A percentile compares a stretch with the other conserved stretches of the same genome.
These are phyloP conservation scores for sunflower (Helianthus annuus) DNA, from an alignment of 129 eudicot species.

Conservation along the genomic window DNA sequence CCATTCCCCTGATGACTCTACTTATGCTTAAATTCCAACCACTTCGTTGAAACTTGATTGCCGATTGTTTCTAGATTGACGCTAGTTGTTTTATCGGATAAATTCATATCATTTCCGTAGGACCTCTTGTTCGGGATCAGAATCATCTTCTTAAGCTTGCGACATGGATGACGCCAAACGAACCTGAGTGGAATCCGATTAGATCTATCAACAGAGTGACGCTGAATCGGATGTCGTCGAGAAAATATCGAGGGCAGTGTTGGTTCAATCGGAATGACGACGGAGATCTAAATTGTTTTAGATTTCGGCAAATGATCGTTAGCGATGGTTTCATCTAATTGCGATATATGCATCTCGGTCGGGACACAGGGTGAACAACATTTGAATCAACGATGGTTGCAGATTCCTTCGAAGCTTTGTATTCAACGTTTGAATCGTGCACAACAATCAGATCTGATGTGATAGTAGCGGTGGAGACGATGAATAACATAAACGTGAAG, in stretches of 20 bases:
- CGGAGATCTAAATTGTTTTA: neutral
- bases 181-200: slow-evolving; percentile 30
- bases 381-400: neutral
- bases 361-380: no score
- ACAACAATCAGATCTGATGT: neutral
- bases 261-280: slow-evolving; percentile 9
- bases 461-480: slow-evolving; percentile 27
- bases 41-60: slow-evolving; percentile 23
- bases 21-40: slow-evolving; percentile 33
- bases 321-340: no score
- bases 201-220: slow-evolving; percentile 19
- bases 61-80: slow-evolving; percentile 21
- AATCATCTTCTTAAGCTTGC: slow-evolving; percentile 14
- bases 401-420: neutral
- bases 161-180: slow-evolving; percentile 31
- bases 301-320: no score
- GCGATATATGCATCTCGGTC: no score
- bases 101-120: slow-evolving; percentile 25
- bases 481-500: slow-evolving; percentile 17
- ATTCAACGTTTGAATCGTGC: neutral
- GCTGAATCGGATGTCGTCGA: slow-evolving; percentile 20
- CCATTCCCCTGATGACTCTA: no score
- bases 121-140: slow-evolving; percentile 10
- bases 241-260: slow-evolving; percentile 16
- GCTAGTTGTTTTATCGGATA: neutral